Percentiles rank a stretch among this genome's conserved stretches.
Evolutionary conservation across 2,329 filamentous ascomycete genomes (phyloP).

Genomic region (Hirsutella minnesotensis): DNA sequence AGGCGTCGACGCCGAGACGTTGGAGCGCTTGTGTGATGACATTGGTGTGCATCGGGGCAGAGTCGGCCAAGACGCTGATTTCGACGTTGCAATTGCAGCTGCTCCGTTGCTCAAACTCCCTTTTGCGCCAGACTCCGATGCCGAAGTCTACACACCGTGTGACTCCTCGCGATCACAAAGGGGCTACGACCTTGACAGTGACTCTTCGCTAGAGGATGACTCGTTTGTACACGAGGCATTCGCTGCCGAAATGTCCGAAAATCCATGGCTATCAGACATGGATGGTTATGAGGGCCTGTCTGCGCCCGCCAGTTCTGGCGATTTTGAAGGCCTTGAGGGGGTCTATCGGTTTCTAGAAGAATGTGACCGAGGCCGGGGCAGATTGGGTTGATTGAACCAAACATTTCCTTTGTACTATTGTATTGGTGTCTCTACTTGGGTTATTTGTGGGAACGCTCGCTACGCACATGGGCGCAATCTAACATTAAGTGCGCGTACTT

Average conservation of each 20-base stretch:
- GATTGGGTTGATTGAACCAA: conserved; percentile 13
- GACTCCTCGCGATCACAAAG: conserved; percentile 33
- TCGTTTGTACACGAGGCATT: conserved; percentile 27
- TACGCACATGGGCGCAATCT: too few relatives aligned
- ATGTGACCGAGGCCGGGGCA: conserved; percentile 34
- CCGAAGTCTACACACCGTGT: conserved; percentile 32
- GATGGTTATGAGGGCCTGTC: conserved; percentile 40
- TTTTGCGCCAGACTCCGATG: conserved; percentile 53
- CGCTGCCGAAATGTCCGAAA: conserved; percentile 29
- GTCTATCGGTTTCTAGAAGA: conserved; percentile 48
- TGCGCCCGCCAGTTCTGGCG: conserved; percentile 30
- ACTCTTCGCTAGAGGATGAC: conserved; percentile 21
- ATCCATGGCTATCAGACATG: conserved; percentile 35
- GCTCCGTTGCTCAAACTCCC: conserved; percentile 74
- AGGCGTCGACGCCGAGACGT: conserved; percentile 72
- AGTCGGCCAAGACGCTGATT: conserved; percentile 65
- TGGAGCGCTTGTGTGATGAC: conserved; percentile 77
- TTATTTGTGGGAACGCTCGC: too few relatives aligned
- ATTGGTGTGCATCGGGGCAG: conserved; percentile 72
- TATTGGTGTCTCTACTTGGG: too few relatives aligned
- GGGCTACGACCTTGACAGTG: conserved; percentile 28
- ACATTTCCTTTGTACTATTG: too few relatives aligned
- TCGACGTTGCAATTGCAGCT: conserved; percentile 54
- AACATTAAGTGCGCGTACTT: too few relatives aligned
- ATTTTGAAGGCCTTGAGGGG: conserved; percentile 44